Evolutionary conservation across 345 rosid species (phyloP).

Genomic region (Boechera divaricarpa): DNA sequence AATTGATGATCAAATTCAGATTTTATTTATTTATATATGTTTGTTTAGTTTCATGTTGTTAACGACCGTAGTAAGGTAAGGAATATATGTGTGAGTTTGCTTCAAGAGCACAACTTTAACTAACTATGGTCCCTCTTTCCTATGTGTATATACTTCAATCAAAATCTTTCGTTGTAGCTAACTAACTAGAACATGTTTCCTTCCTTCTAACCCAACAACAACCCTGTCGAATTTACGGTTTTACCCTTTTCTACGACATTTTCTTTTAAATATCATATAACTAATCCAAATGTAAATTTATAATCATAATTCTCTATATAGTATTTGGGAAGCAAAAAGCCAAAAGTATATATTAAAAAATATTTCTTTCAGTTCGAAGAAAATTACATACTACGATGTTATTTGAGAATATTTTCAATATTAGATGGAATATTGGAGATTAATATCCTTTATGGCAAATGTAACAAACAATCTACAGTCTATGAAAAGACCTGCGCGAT

Average conservation of each 20-base stretch:
- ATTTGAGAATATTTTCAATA: no score
- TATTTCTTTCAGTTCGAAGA: no score
- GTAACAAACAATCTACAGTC: neutral
- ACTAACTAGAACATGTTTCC: conserved; percentile 39
- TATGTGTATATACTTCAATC: conserved; percentile 41
- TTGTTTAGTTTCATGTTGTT: conserved; percentile 28
- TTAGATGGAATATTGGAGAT: no score
- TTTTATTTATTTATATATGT: neutral
- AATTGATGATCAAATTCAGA: conserved; percentile 4
- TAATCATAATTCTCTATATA: neutral
- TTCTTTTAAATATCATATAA: neutral
- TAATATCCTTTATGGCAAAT: no score
- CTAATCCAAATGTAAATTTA: neutral
- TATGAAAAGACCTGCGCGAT: no score
- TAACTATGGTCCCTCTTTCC: conserved; percentile 57
- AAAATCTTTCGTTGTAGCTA: conserved; percentile 45
- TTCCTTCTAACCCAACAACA: conserved; percentile 59
- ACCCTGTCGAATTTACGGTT: conserved; percentile 30
- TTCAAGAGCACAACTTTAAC: conserved; percentile 71
- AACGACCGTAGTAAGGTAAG: conserved; percentile 39
- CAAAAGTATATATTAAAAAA: no score
- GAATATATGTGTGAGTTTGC: conserved; percentile 42
- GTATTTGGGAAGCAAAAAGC: neutral
- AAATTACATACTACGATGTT: no score
- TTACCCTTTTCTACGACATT: neutral